Evolutionary conservation across 2,329 filamentous ascomycete species (phyloP).

Genomic region (Colletotrichum navitas): DNA sequence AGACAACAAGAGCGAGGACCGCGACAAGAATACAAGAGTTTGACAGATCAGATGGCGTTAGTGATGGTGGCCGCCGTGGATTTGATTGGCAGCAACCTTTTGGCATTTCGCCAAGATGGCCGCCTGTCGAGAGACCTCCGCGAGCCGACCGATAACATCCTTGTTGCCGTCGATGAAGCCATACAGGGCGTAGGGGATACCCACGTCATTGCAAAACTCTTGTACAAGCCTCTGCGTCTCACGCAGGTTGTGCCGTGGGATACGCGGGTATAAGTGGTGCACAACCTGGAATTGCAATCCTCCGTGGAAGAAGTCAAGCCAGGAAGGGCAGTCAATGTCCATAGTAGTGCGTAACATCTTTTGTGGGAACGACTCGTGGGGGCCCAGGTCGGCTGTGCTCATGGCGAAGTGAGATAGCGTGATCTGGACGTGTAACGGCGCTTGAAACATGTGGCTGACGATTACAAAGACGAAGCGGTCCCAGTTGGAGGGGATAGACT

Average conservation of each 20-base stretch:
- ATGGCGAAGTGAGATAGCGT: slow-evolving; percentile 94
- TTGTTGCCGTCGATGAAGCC: slow-evolving; percentile 88
- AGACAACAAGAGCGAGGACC: not conserved
- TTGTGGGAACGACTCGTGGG: slow-evolving; percentile 88
- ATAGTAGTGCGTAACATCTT: slow-evolving; percentile 94
- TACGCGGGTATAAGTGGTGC: slow-evolving; percentile 86
- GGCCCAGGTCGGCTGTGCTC: slow-evolving; percentile 88
- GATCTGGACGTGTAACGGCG: slow-evolving; percentile 89
- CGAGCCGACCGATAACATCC: slow-evolving; percentile 80
- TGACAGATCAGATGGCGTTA: not conserved
- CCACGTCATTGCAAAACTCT: slow-evolving; percentile 85
- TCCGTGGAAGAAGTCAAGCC: slow-evolving; percentile 91
- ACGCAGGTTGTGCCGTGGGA: slow-evolving; percentile 88
- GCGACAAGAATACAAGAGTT: not conserved
- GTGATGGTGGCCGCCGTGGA: slow-evolving; percentile 37
- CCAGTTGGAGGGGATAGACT: slow-evolving; percentile 75
- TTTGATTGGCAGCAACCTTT: slow-evolving; percentile 56
- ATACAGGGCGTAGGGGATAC: slow-evolving; percentile 87
- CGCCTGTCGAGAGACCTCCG: slow-evolving; percentile 84
- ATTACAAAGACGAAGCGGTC: slow-evolving; percentile 81
- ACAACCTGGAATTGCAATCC: slow-evolving; percentile 92
- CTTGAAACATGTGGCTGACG: slow-evolving; percentile 83
- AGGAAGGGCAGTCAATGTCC: slow-evolving; percentile 89
- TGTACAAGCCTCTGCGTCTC: slow-evolving; percentile 80
- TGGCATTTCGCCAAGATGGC: slow-evolving; percentile 83